Percentiles rank a stretch among this genome's conserved stretches.
Conservation (phyloP, 2,329 filamentous ascomycete genomes). For the Claviceps capensis region DNA sequence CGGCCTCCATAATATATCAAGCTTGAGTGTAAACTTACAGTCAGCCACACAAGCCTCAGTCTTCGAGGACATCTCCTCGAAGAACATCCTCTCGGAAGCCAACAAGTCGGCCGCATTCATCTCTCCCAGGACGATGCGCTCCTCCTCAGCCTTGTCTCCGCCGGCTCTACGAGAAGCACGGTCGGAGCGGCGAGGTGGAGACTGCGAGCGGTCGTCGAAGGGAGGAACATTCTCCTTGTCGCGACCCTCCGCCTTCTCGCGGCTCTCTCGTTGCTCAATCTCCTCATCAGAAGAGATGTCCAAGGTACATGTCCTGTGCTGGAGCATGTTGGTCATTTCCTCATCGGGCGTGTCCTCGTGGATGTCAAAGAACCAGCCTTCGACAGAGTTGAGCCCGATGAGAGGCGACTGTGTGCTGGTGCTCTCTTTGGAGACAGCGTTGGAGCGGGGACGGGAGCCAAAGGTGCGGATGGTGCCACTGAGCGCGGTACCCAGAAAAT, state of each 20-base stretch:
- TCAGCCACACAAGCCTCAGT: too few species aligned
- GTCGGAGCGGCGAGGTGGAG: conserved; percentile 22
- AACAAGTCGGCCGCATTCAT: conserved; percentile 57
- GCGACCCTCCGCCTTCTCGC: conserved; percentile 42
- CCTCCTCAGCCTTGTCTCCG: conserved; percentile 49
- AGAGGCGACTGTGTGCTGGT: conserved; percentile 16
- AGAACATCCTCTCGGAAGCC: conserved; percentile 30
- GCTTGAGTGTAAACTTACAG: too few species aligned
- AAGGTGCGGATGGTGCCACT: conserved; percentile 59
- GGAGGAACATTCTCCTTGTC: conserved; percentile 95
- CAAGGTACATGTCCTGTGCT: conserved; percentile 74
- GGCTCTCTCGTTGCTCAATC: conserved; percentile 37
- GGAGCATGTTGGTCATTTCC: conserved; percentile 81
- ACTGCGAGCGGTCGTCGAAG: conserved; percentile 47
- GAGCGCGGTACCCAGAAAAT: conserved; percentile 74
- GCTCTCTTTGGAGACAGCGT: conserved; percentile 15
- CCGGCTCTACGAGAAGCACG: conserved; percentile 12
- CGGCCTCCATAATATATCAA: too few species aligned
- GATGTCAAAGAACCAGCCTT: conserved; percentile 84
- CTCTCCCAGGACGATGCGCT: conserved; percentile 51
- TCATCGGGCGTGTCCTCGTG: conserved; percentile 85
- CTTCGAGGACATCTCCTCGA: too few species aligned
- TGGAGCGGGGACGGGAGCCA: conserved; percentile 26
- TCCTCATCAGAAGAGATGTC: conserved; percentile 88
- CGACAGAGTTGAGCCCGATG: conserved; percentile 37